Evolutionary conservation across 352 stramenopile species (phyloP).

Genomic region (Vaucheria bursata): DNA sequence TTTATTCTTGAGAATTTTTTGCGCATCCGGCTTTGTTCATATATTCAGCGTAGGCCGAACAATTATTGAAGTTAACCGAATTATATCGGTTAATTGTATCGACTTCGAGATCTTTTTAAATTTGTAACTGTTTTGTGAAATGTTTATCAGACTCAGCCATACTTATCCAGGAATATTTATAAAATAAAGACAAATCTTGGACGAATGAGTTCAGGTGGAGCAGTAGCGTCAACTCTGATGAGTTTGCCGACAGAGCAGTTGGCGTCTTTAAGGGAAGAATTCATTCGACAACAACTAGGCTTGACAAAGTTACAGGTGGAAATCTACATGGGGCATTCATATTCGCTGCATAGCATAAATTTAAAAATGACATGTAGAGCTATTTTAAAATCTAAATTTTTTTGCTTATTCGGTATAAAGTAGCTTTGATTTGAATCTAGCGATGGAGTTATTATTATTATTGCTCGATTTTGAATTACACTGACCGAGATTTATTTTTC

Average conservation of each 20-base stretch:
- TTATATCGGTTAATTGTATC: too few species aligned
- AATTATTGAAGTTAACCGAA: too few species aligned
- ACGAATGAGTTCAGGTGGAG: not conserved
- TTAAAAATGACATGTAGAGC: not conserved
- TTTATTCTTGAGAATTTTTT: too few species aligned
- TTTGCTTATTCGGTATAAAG: not conserved
- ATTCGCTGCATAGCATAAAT: too few species aligned
- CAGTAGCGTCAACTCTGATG: conserved; percentile 4
- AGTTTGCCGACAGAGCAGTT: conserved; percentile 8
- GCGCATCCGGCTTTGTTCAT: too few species aligned
- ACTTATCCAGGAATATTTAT: not conserved
- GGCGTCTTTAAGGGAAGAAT: conserved; percentile 9
- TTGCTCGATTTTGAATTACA: not conserved
- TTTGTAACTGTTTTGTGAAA: not conserved
- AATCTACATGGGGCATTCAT: too few species aligned
- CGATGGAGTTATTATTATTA: not conserved
- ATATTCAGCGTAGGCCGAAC: too few species aligned
- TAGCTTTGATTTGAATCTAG: not conserved
- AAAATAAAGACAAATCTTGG: not conserved
- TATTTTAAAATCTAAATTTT: not conserved
- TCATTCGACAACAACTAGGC: not conserved
- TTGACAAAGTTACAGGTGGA: not conserved
- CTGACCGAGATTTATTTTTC: too few species aligned
- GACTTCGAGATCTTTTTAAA: too few species aligned
- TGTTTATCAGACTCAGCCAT: too few species aligned